Evolutionary conservation across 179 eudicot genomes (phyloP).

Genomic region (Actinidia arguta): DNA sequence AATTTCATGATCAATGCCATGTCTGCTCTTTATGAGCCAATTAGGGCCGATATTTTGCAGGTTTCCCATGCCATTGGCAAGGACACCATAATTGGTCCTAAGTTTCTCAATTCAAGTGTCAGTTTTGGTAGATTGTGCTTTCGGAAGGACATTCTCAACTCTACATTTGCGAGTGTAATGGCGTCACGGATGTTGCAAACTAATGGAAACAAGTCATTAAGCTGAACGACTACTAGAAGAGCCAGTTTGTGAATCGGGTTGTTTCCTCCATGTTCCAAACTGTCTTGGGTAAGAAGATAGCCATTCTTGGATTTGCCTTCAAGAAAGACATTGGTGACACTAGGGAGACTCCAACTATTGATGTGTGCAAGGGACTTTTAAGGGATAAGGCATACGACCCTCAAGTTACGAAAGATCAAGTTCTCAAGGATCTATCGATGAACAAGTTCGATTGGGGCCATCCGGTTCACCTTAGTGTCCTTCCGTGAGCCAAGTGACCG

Average conservation of each 20-base stretch:
- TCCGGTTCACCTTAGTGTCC: slow-evolving; percentile 79
- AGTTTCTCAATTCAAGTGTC: slow-evolving; percentile 77
- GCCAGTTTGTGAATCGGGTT: slow-evolving; percentile 70
- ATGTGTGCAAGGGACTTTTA: slow-evolving; percentile 76
- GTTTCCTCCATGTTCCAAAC: slow-evolving; percentile 82
- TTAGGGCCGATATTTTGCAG: slow-evolving; percentile 69
- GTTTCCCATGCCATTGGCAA: slow-evolving; percentile 76
- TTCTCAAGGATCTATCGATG: slow-evolving; percentile 72
- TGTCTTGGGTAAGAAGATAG: slow-evolving; percentile 67
- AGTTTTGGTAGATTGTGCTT: slow-evolving; percentile 85
- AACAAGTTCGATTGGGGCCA: slow-evolving; percentile 89
- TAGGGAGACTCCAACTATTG: slow-evolving; percentile 80
- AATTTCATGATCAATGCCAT: slow-evolving; percentile 81
- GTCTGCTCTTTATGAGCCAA: slow-evolving; percentile 86
- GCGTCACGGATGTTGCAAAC: slow-evolving; percentile 77
- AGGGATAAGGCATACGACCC: slow-evolving; percentile 82
- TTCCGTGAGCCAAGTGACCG: slow-evolving; percentile 65
- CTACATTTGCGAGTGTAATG: slow-evolving; percentile 82
- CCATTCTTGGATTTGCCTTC: slow-evolving; percentile 75
- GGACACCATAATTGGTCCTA: slow-evolving; percentile 69
- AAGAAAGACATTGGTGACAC: slow-evolving; percentile 86
- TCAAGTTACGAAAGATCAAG: slow-evolving; percentile 79
- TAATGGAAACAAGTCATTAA: slow-evolving; percentile 85
- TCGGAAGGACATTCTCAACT: slow-evolving; percentile 81
- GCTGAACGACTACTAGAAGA: slow-evolving; percentile 76